Conservation (phyloP, 1,139 yeast genomes). For the Meyerozyma guilliermondii region DNA sequence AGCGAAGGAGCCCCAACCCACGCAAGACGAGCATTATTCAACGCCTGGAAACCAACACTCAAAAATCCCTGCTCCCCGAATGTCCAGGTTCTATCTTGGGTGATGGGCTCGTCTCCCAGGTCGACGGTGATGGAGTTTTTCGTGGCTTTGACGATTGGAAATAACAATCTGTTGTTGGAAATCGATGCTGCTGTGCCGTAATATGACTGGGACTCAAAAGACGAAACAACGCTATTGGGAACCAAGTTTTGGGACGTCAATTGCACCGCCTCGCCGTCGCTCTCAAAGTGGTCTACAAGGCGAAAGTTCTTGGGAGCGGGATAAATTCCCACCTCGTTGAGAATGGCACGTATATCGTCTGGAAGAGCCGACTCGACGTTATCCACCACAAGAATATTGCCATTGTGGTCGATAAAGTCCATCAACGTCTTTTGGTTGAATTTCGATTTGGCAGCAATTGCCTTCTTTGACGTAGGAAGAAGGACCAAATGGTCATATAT, state of each 20-base stretch:
- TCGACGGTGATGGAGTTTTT: constrained; percentile 58
- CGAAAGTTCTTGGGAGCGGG: constrained; percentile 76
- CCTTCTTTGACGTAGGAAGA: constrained; percentile 36
- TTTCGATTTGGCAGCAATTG: constrained; percentile 24
- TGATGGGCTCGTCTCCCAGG: constrained; percentile 29
- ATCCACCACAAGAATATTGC: constrained; percentile 70
- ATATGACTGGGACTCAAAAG: constrained; percentile 13
- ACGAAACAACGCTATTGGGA: constrained; percentile 17
- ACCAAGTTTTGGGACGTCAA: constrained; percentile 23
- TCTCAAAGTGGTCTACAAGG: constrained; percentile 62
- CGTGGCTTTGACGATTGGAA: constrained; percentile 71
- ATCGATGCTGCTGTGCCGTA: constrained; percentile 40
- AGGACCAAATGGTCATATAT: constrained; percentile 30
- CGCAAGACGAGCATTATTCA: constrained; percentile 69
- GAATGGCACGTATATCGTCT: constrained; percentile 60
- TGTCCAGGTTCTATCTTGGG: constrained; percentile 62
- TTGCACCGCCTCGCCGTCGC: constrained; percentile 21
- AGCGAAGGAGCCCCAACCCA: constrained; percentile 74
- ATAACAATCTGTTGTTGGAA: constrained; percentile 50
- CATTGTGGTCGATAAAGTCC: constrained; percentile 59
- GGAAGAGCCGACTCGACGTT: constrained; percentile 40
- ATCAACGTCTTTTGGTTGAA: constrained; percentile 30
- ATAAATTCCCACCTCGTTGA: constrained; percentile 76
- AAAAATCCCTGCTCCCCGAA: constrained; percentile 76
- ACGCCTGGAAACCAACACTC: constrained; percentile 78